These are phyloP conservation scores for Boeremia lycopersici DNA, from an alignment of 2,329 filamentous ascomycete genomes.

Conservation along the genomic window DNA sequence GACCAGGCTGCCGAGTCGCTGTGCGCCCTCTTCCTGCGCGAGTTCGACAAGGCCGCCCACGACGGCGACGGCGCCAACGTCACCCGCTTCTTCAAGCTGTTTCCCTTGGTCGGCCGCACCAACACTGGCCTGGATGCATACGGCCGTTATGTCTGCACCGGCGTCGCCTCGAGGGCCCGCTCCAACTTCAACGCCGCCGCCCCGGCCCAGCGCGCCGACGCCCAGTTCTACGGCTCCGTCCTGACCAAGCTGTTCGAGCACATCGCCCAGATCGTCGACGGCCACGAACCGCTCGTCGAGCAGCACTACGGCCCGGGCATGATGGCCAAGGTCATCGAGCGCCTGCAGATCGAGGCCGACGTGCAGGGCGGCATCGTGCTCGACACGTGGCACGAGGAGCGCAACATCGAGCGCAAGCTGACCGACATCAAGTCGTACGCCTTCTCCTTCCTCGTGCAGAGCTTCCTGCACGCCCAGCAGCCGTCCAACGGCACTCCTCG, in stretches of 20 bases:
- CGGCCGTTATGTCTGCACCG: conserved; percentile 93
- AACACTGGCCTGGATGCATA: conserved; percentile 94
- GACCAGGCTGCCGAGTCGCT: conserved; percentile 87
- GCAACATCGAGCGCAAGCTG: conserved; percentile 79
- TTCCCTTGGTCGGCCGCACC: conserved; percentile 87
- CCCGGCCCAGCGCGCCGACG: conserved; percentile 69
- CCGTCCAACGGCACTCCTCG: conserved; percentile 66
- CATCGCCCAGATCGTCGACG: conserved; percentile 94
- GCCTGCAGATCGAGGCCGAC: conserved; percentile 91
- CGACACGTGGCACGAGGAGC: conserved; percentile 93
- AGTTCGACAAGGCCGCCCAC: conserved; percentile 90
- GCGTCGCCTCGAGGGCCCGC: conserved; percentile 83
- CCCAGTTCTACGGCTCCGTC: conserved; percentile 89
- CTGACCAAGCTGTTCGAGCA: conserved; percentile 95
- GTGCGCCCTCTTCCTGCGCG: conserved; percentile 86
- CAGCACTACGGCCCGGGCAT: conserved; percentile 90
- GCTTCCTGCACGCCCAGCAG: conserved; percentile 78
- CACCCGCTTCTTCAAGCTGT: conserved; percentile 97
- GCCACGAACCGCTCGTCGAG: conserved; percentile 88
- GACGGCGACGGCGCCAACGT: conserved; percentile 89
- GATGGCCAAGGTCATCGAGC: conserved; percentile 93
- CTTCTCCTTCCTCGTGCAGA: conserved; percentile 95
- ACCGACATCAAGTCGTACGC: conserved; percentile 98
- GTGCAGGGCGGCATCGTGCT: conserved; percentile 94
- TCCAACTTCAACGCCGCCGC: conserved; percentile 76